phyloP scores from a whole-genome alignment of 305 asterid genomes.

The Rubia tinctorum region DNA sequence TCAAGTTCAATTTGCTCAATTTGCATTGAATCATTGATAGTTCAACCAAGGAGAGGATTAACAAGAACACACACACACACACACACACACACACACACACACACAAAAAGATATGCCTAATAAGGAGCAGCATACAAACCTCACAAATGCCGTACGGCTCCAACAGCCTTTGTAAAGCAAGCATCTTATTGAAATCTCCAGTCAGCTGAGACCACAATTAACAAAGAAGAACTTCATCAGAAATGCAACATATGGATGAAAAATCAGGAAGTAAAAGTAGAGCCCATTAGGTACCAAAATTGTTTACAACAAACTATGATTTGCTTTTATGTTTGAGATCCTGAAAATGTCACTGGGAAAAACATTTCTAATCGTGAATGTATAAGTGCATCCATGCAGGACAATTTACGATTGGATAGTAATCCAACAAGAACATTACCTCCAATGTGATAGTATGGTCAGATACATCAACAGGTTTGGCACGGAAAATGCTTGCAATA shows the following conservation, averaged over 20 bases:
- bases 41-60: neutral
- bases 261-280: neutral
- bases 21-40: neutral
- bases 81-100: neutral
- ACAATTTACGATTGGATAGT: neutral
- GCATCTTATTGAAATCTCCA: slow-evolving; percentile 85
- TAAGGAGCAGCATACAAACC: slow-evolving; percentile 40
- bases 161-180: slow-evolving; percentile 74
- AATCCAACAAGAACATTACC: slow-evolving; percentile 37
- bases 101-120: neutral
- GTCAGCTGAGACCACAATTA: slow-evolving; percentile 52
- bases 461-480: slow-evolving; percentile 93
- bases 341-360: neutral
- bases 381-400: neutral
- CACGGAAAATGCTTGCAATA: slow-evolving; percentile 82
- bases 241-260: neutral
- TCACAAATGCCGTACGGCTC: slow-evolving; percentile 94
- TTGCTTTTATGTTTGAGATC: neutral
- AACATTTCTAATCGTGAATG: neutral
- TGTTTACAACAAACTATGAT: neutral
- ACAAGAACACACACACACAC: neutral
- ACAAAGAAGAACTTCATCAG: slow-evolving; percentile 10
- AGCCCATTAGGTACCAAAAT: neutral
- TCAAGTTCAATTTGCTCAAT: neutral
- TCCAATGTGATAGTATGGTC: slow-evolving; percentile 90